Percentiles rank a stretch among this genome's conserved stretches.
phyloP scores from a whole-genome alignment of 208 protist genomes.

The Strigomonas galati region DNA sequence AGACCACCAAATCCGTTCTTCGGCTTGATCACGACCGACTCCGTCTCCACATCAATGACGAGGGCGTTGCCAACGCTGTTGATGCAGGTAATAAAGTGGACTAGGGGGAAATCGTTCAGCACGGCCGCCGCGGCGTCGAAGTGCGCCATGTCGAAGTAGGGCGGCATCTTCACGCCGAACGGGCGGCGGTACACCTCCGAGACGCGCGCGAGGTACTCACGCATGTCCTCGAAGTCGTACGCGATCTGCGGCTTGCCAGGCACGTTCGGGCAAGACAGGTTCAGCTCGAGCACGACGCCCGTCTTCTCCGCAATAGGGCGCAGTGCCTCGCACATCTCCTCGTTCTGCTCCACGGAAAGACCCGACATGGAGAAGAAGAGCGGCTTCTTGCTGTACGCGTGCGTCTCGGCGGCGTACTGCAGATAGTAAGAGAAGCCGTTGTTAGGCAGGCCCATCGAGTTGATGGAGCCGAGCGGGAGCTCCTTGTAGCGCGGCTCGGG shows the following conservation, averaged over 20 bases:
- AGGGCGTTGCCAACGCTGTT: conserved; percentile 89
- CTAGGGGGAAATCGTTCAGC: conserved; percentile 78
- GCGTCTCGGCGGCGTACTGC: conserved; percentile 44
- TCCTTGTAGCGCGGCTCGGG: conserved; percentile 71
- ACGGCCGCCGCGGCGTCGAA: conserved; percentile 79
- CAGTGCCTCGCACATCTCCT: conserved; percentile 57
- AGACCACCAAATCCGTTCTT: conserved; percentile 88
- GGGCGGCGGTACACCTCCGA: conserved; percentile 59
- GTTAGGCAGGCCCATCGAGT: conserved; percentile 89
- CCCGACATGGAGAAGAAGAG: conserved; percentile 85
- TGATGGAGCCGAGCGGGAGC: conserved; percentile 80
- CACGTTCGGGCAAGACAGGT: conserved; percentile 89
- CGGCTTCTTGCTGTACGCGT: conserved; percentile 70
- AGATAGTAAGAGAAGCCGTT: conserved; percentile 79
- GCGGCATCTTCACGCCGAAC: conserved; percentile 89
- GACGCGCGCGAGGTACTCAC: conserved; percentile 53
- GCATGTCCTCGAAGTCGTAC: conserved; percentile 83
- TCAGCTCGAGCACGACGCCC: conserved; percentile 77
- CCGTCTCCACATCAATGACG: conserved; percentile 75
- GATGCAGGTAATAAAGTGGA: conserved; percentile 84
- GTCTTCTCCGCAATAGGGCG: conserved; percentile 48
- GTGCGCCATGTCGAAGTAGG: conserved; percentile 89
- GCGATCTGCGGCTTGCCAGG: conserved; percentile 87
- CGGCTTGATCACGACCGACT: conserved; percentile 82
- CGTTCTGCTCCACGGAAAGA: conserved; percentile 75